Percentiles rank a stretch among this genome's conserved stretches.
Evolutionary conservation across 371 early-diverging fungal species (phyloP).

Genomic region (Mucor lusitanicus): DNA sequence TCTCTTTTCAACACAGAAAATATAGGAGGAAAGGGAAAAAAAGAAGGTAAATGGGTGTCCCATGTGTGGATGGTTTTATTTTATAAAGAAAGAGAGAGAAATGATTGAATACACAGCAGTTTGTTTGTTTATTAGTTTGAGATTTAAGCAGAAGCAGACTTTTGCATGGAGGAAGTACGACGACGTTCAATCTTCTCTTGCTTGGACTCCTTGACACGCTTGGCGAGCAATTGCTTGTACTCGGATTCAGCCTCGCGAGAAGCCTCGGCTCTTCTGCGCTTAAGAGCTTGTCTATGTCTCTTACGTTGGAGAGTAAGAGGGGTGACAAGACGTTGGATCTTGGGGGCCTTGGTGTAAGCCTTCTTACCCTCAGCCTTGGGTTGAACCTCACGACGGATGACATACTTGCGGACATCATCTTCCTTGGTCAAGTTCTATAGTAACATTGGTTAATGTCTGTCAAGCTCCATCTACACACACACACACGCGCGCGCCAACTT

Average conservation of each 20-base stretch:
- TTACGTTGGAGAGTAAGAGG: no score
- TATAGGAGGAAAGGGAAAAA: not conserved
- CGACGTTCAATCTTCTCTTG: constrained; percentile 72
- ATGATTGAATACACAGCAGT: not conserved
- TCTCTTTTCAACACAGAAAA: not conserved
- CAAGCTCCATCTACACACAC: no score
- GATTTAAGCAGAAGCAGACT: constrained; percentile 62
- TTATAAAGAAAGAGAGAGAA: not conserved
- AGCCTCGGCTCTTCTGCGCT: constrained; percentile 72
- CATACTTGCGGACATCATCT: no score
- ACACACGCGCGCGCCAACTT: no score
- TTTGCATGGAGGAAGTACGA: no score
- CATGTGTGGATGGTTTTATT: not conserved
- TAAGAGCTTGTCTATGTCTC: no score
- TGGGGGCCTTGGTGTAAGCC: no score
- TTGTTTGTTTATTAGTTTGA: not conserved
- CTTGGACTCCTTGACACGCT: constrained; percentile 91
- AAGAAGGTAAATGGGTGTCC: not conserved
- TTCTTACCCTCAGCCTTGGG: no score
- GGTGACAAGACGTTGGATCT: no score
- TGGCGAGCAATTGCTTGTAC: constrained; percentile 91
- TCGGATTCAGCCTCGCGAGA: constrained; percentile 89
- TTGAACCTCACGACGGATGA: no score
- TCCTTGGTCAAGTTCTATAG: no score
- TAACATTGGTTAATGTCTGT: no score